Conservation (phyloP, 352 stramenopile genomes). For the Pythium aristosporum region DNA sequence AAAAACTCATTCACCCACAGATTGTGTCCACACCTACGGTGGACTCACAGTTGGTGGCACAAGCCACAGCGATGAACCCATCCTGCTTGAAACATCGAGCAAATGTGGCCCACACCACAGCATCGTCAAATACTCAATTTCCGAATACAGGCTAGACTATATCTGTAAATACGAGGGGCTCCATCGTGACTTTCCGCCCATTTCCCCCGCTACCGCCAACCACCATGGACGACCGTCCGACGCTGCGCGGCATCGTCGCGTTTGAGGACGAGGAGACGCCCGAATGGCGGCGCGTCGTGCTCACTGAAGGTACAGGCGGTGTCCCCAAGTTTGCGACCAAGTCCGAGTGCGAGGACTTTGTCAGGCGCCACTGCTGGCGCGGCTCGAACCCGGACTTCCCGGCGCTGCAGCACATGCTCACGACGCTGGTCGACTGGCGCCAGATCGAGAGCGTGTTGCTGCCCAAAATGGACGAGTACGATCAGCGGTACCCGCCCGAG, state of each 20-base stretch:
- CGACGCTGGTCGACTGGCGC: conserved; percentile 89
- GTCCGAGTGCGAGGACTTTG: conserved; percentile 88
- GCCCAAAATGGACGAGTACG: conserved; percentile 78
- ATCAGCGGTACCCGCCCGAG: conserved; percentile 56
- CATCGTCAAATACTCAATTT: neutral
- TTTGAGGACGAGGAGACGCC: conserved; percentile 87
- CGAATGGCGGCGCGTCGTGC: conserved; percentile 72
- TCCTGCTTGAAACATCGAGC: conserved; percentile 1
- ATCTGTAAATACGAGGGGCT: conserved; percentile 4
- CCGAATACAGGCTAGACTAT: neutral
- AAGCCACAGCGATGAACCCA: neutral
- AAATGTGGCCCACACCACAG: conserved; percentile 4
- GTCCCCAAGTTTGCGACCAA: conserved; percentile 89
- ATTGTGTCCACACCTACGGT: neutral
- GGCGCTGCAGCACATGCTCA: conserved; percentile 91
- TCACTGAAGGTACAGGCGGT: conserved; percentile 56
- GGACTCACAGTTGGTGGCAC: conserved; percentile 8
- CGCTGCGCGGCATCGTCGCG: conserved; percentile 81
- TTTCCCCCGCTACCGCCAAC: neutral
- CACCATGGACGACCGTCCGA: conserved; percentile 35
- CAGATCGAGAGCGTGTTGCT: conserved; percentile 74
- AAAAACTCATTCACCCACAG: neutral
- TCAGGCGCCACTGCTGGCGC: conserved; percentile 78
- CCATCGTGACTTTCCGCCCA: neutral
- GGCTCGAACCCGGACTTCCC: conserved; percentile 91